These are phyloP conservation scores for Ulota crispa DNA, from an alignment of 225 moss, liverwort and hornwort species.

Conservation along the genomic window DNA sequence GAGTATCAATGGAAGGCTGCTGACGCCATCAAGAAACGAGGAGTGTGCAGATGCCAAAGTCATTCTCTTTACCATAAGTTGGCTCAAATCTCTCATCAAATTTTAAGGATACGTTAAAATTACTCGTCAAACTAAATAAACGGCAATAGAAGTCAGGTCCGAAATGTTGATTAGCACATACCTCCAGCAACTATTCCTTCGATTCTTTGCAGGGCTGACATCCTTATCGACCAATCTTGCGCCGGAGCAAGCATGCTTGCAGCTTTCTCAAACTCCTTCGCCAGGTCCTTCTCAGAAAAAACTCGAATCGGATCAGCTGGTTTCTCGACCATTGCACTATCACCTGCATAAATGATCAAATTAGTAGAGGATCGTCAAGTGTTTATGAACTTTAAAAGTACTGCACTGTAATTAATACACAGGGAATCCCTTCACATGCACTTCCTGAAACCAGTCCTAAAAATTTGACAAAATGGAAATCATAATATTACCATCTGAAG, in stretches of 20 bases:
- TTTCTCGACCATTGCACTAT: conserved; percentile 57
- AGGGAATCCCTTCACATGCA: conserved; percentile 4
- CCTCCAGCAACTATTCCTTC: conserved; percentile 94
- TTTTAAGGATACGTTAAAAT: background rate
- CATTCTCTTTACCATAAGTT: background rate
- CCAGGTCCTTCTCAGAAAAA: conserved; percentile 84
- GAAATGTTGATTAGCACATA: conserved; percentile 24
- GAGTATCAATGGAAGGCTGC: background rate
- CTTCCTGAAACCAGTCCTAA: background rate
- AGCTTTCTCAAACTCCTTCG: conserved; percentile 88
- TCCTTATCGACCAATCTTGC: conserved; percentile 97
- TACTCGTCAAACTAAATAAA: background rate
- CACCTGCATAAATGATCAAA: conserved; percentile 51
- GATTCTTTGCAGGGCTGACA: conserved; percentile 82
- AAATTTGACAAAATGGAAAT: background rate
- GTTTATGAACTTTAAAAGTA: background rate
- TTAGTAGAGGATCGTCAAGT: conserved; percentile 16
- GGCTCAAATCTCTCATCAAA: background rate
- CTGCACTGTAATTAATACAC: background rate
- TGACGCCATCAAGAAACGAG: conserved; percentile 2
- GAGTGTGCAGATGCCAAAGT: background rate
- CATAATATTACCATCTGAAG: conserved; percentile 38
- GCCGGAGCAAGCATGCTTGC: conserved; percentile 75
- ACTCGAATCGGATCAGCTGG: conserved; percentile 83
- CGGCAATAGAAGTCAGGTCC: conserved; percentile 2